Conservation (phyloP, 345 rosid species). For the Salix brachista region DNA sequence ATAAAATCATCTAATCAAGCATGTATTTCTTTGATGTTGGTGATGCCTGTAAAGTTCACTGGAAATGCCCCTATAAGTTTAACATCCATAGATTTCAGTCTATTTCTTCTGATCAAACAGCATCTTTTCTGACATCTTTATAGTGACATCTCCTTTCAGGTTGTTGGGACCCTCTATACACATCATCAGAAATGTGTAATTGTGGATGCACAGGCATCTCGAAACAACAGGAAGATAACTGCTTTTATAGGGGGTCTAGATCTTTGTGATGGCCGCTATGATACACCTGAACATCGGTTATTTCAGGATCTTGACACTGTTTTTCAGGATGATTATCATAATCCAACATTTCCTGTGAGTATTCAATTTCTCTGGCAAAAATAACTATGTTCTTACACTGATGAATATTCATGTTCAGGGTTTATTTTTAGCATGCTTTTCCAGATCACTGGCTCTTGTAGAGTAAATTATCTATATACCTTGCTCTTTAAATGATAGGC, state of each 20-base stretch:
- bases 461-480: background rate
- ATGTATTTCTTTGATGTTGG: background rate
- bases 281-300: slow-evolving; percentile 62
- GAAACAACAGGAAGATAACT: slow-evolving; percentile 55
- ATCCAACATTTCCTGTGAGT: slow-evolving; percentile 68
- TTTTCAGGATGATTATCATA: slow-evolving; percentile 49
- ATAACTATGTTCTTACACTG: background rate
- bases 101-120: background rate
- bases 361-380: background rate
- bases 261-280: slow-evolving; percentile 79
- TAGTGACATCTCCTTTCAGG: slow-evolving; percentile 32
- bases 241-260: slow-evolving; percentile 67
- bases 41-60: background rate
- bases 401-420: background rate
- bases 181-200: slow-evolving; percentile 78
- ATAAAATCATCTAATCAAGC: background rate
- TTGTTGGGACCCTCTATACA: slow-evolving; percentile 66
- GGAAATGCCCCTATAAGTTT: background rate
- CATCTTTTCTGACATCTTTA: background rate
- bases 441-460: background rate
- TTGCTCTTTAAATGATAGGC: slow-evolving; percentile 32
- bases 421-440: background rate
- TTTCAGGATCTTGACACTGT: slow-evolving; percentile 53
- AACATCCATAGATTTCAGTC: background rate
- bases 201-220: slow-evolving; percentile 61